Percentiles rank a stretch among this genome's conserved stretches.
phyloP scores from a whole-genome alignment of 768 basidiomycete genomes.

The Cystofilobasidium capitatum region DNA sequence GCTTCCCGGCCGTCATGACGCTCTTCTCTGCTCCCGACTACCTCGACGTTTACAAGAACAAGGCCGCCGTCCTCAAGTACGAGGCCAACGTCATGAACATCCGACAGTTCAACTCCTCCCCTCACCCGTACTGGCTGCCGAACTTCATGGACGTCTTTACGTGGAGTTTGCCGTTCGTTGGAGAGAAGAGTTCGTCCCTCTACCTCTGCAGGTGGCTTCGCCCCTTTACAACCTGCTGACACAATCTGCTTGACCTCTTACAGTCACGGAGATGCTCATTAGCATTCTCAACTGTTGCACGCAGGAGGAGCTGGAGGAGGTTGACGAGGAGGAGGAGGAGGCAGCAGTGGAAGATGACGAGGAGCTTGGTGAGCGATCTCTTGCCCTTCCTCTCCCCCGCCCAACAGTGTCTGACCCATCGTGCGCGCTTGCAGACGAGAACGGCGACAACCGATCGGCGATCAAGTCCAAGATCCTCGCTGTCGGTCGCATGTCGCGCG shows the following conservation, averaged over 20 bases:
- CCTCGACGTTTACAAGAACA: constrained; percentile 90
- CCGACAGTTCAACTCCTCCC: constrained; percentile 26
- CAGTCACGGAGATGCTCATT: constrained; percentile 98
- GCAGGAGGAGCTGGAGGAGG: constrained; percentile 90
- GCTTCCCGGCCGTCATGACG: constrained; percentile 99
- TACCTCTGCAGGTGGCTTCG: not conserved
- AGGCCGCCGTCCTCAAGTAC: constrained; percentile 98
- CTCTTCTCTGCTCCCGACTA: constrained; percentile 81
- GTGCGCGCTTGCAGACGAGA: no score
- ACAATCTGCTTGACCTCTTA: not conserved
- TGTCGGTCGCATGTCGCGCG: constrained; percentile 89
- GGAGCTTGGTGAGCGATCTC: no score
- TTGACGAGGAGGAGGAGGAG: constrained; percentile 48
- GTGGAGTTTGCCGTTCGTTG: constrained; percentile 96
- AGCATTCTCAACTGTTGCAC: constrained; percentile 92
- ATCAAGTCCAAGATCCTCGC: constrained; percentile 99
- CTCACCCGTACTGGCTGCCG: constrained; percentile 55
- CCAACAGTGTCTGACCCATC: no score
- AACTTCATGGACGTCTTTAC: constrained; percentile 99
- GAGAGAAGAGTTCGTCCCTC: constrained; percentile 72
- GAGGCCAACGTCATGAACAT: constrained; percentile 93
- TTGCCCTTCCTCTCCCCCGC: no score
- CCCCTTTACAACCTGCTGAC: not conserved
- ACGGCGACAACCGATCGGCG: constrained; percentile 49
- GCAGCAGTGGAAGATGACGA: constrained; percentile 5